Evolutionary conservation across 2,329 filamentous ascomycete genomes (phyloP), one percentile per base, ranked within the genome.

Genomic region (Epichloe bromicola): DNA sequence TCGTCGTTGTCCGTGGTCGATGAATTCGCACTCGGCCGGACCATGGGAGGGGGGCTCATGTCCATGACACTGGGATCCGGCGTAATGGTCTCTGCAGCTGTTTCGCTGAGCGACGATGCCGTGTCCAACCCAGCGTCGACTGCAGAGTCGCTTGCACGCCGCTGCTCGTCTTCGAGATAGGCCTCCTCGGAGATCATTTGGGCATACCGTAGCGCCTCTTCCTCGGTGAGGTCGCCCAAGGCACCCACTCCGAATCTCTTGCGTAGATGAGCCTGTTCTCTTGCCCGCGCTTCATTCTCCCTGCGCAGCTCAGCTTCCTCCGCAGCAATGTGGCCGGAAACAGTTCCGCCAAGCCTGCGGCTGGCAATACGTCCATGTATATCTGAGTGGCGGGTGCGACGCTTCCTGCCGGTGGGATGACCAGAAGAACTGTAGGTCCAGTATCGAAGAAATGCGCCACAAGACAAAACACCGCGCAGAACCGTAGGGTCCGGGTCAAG

Each of bases 351-450:
- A 19, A 83, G 67, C 4, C 76, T 71, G 43, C 77, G 74, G 49
- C 70, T 72, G 15, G 68, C 68, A 6, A 70, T 58, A 20, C 73
- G 74, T n/a, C 74, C 73, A 51, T 79, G 74, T 5, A 73, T 63
- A 53, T 79, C 82, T 1, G 81, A 78, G 52, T 88, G 83, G 38
- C 88, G 83, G 14, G 84, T 70, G 8, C 82, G 83, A n/a, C 89
- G 85, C 67, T 94, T 95, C 55, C 79, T 86, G 51, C 82, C 82
- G 48, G 84, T 79, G 53, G 84, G 80, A 54, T 88, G 82, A 59
- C 85, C 83, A 0, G 84, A 84, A 10, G 89, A 91, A 65, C 87
- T 94, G 64, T 94, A 97, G 3, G 86, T 83, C 93, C 93, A 98
- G 65, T 89, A 97, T 12, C 88, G 85, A 17, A 98, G 70, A 60